Evolutionary conservation across 352 stramenopile genomes (phyloP).

Genomic region (Globisporangium perplexum): DNA sequence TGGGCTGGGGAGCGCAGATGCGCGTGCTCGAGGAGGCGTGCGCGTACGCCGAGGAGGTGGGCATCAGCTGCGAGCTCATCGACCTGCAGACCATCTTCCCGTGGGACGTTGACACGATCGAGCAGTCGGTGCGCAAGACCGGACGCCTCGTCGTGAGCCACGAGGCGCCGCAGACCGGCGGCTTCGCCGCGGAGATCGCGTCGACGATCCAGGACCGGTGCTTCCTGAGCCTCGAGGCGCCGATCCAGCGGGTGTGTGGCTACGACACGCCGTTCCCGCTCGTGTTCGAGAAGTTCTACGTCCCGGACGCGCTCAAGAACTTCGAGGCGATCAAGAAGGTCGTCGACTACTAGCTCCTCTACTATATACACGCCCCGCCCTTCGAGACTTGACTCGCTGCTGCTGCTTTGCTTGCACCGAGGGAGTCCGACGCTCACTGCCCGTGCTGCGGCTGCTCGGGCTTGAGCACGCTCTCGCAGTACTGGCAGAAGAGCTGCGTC

Average conservation of each 20-base stretch:
- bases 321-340: constrained; percentile 94
- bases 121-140: constrained; percentile 96
- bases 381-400: no score
- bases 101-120: constrained; percentile 95
- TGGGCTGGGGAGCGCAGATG: constrained; percentile 93
- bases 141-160: constrained; percentile 95
- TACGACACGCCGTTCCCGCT: constrained; percentile 98
- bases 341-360: constrained; percentile 74
- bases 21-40: constrained; percentile 76
- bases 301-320: constrained; percentile 93
- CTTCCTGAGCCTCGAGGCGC: constrained; percentile 95
- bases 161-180: constrained; percentile 92
- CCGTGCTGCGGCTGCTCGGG: constrained; percentile 19
- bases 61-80: constrained; percentile 96
- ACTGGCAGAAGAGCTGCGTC: constrained; percentile 85
- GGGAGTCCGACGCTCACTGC: no score
- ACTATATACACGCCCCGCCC: not conserved
- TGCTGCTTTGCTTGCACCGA: no score
- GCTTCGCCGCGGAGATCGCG: constrained; percentile 96
- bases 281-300: constrained; percentile 95
- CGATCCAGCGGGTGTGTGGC: constrained; percentile 91
- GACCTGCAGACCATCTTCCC: constrained; percentile 97
- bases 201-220: constrained; percentile 91
- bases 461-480: constrained; percentile 70
- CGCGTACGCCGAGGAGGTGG: constrained; percentile 86